Base-by-base conservation (phyloP, 2,329 filamentous ascomycete species). In the Dryadomyces sulphureus region DNA sequence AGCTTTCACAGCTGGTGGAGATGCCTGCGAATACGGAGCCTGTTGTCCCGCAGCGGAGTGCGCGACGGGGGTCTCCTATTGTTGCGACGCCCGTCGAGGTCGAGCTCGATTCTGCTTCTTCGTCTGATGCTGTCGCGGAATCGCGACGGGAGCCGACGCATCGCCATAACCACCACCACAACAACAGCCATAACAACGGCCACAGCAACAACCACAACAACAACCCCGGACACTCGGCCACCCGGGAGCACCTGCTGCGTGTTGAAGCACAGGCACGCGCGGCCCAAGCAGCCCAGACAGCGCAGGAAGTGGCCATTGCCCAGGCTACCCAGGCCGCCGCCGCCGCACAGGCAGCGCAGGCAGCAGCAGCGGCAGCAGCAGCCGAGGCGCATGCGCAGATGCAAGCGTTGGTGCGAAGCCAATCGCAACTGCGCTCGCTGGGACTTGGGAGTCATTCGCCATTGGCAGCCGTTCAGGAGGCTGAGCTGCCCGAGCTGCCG, bases 1-100 rank as follows among this genome's bases (percentile, higher is more conserved):
- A 62, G n/a, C 57, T 62, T 1, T 54, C 54, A 22, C 64, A 59
- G 50, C 49, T 59, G 1, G 53, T 50, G 2, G 54, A 58, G 19
- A 47, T 53, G 22, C 24, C 38, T 14, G 39, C 50, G 43, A 22
- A 38, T 5, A 16, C 36, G 0, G 41, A 34, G n/a, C 36, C 47
- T 9, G 22, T 38, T 17, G 38, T 53, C 16, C 53, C 53, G 0
- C 50, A 55, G 25, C 54, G 54, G 25, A 56, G 50, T n/a, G 20
- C 49, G 7, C 51, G 43, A 19, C 50, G 53, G 7, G 42, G 19
- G 12, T 32, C 27, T 9, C 27, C 27, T 8, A 14, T 32, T 32
- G 11, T 14, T 32, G 27, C 27, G 7, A 32, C 11, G 27, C 27
- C 27, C 16, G 27, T 14, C 11, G 27, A 32, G 4, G 27, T 32